Base-by-base conservation (phyloP, 805 yeast species). In the Gaillardinia entomophila region DNA sequence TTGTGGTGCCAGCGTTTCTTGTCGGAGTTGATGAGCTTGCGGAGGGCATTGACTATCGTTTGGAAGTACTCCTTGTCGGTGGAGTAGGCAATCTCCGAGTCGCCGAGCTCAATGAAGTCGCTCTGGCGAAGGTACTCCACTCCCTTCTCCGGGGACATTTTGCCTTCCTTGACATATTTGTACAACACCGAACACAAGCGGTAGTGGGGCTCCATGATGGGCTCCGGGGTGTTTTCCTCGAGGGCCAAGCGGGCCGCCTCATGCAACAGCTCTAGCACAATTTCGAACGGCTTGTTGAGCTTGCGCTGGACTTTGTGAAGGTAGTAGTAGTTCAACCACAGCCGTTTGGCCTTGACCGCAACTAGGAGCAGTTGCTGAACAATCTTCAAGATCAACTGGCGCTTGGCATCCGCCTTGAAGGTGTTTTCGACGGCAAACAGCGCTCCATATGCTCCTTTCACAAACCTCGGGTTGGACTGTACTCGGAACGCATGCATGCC, bases 1-100 rank as follows among this genome's bases (percentile, higher is more conserved):
- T 83, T 73, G 50, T 92, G 97, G 33, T 88, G 95, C 97, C 97
- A 88, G 33, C 78, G 84, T 51, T 79, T 84, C 51, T 82, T 88
- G 51, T 90, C 97, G 8, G 73, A 57, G 0, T 61, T 31, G 12
- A 71, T 55, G 3, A 86, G 49, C 35, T 62, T 72, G 25, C 58
- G 59, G 26, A 86, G 53, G 6, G 75, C 54, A 0, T 49, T 51
- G 1, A 81, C 57, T 3, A 81, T 56, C 10, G 60, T 44, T 6
- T 50, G 41, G 33, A 55, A 66, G 40, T 76, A 66, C 1, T 48
- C 50, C 3, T 43, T 28, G n/a, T 50, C 41, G 8, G 30, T 38
- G 13, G 43, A 38, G 8, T 40, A 16, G 1, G 32, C 32, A 4
- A 13, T 13, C 10, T 33, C 34, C 4, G 23, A 4, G 2, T 20